Evolutionary conservation across 2,329 filamentous ascomycete species (phyloP), one percentile per base, ranked within the genome.

Genomic region (Ophiosphaerella korrae): DNA sequence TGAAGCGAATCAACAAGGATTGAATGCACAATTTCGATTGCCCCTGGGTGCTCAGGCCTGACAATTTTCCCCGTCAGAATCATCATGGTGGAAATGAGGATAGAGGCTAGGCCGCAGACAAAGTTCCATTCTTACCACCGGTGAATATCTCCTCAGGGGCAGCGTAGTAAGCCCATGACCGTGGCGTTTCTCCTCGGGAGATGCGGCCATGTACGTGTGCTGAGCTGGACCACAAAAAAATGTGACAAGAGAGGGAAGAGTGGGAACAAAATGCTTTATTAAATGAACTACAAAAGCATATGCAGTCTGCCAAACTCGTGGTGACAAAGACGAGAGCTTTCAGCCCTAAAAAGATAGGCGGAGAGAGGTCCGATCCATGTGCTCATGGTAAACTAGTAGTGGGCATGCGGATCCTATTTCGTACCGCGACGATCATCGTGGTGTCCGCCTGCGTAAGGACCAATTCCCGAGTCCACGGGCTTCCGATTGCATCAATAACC

Each of bases 341-440:
- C 36, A 47, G 45, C 45, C 37, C 18, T 41, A 37, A 29, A 31
- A 13, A 34, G 16, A n/a, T 24, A 18, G 6, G 13, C 45, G 45
- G 36, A 40, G 29, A 13, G 18, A 9, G 37, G 41, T 35, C 36
- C 29, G 45, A 29, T 29, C 29, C 13, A 11, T 32, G 35, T 32
- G 18, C 14, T 34, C 11, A 31, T 21, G 3, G 29, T 34, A 23
- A 26, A 29, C 29, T 13, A 18, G 5, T 21, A 21, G 18, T 21
- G 5, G 4, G 23, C 29, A 8, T 33, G 14, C 7, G 26, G 23
- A 47, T 47, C 34, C 42, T 31, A 48, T 36, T n/a, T 48, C 36
- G 36, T 36, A 29, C 46, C 47, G 51, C 46, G 24, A 37, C 23
- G 55, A 62, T 60, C 52, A 53, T 52, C 50, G 42, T 36, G 13